Evolutionary conservation across 805 yeast species (phyloP), one percentile per base, ranked within the genome.

Genomic region (Candida tibetensis): DNA sequence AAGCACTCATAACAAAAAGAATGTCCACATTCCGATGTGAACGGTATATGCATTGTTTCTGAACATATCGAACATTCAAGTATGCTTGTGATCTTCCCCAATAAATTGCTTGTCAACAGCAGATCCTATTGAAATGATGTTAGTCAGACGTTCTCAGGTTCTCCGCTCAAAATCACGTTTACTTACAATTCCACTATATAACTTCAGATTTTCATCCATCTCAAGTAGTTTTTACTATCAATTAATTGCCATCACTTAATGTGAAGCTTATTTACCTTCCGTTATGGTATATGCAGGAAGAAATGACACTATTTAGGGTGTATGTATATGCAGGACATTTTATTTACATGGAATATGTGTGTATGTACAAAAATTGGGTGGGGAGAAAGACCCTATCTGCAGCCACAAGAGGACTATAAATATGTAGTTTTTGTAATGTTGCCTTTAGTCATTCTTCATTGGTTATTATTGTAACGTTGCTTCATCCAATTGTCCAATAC

Each of bases 1-100:
- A 82, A 53, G 53, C 91, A 65, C 16, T 64, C 74, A 53, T 84
- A 84, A 57, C 91, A 85, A 48, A 78, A 83, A 21, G 83, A 75
- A 53, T 85, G 93, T 2, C 91, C 91, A 62, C 93, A 85, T 9
- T 66, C 57, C 0, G 79, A 66, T 48, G 77, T 64, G 49, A 79
- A 76, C 2, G 93, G 91, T 2, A 74, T 72, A 45, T 69, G 73
- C 83, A 84, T 78, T 34, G 74, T 60, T 36, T 84, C 91, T 25
- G 81, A 79, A 51, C 93, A 85, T 8, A 85, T 71, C 5, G 82
- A 69, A 53, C 93, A 85, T 43, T 69, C 74, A 27, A 74, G 40
- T 5, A 59, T 52, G 21, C 57, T 39, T 22, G 56, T 32, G 32
- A 59, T 58, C 48, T 47, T 51, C n/a, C 51, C 58, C 39, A 54